A percentile compares a stretch with the other conserved stretches of the same genome.
These are phyloP conservation scores for Ogataea wickerhamii DNA, from an alignment of 805 yeast genomes.

Conservation along the genomic window DNA sequence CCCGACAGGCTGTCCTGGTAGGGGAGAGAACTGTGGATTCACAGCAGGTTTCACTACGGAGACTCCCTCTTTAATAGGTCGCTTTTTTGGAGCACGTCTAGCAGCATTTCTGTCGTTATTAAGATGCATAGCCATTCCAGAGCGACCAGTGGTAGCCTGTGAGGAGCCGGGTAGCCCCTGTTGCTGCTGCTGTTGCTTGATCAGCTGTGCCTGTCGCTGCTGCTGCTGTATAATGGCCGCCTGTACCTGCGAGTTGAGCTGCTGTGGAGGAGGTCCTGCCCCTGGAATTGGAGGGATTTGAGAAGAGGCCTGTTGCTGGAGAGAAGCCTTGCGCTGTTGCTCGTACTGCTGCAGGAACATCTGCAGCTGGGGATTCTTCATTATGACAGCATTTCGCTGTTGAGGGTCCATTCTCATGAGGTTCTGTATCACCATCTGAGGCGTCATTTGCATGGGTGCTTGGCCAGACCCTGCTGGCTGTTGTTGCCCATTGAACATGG, in stretches of 20 bases:
- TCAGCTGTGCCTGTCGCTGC: constrained; percentile 34
- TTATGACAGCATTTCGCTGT: constrained; percentile 30
- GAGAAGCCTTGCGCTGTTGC: constrained; percentile 29
- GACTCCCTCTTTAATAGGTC: background rate
- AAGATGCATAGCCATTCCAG: constrained; percentile 2
- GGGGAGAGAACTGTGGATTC: constrained; percentile 1
- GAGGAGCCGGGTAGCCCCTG: constrained; percentile 5
- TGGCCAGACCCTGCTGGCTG: constrained; percentile 9
- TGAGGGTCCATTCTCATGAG: constrained; percentile 35
- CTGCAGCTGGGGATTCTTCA: constrained; percentile 34
- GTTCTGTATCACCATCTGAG: constrained; percentile 31
- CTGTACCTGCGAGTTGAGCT: constrained; percentile 25
- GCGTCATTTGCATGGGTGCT: constrained; percentile 19
- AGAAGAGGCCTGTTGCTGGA: constrained; percentile 19
- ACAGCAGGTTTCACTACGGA: background rate
- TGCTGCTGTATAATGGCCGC: constrained; percentile 29
- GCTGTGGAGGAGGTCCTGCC: constrained; percentile 12
- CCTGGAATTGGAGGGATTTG: constrained; percentile 7
- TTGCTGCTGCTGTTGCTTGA: constrained; percentile 30
- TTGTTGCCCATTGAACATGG: constrained; percentile 10
- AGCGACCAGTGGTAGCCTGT: background rate
- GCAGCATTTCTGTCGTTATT: constrained; percentile 8
- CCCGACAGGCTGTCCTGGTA: constrained; percentile 10
- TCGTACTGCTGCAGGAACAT: constrained; percentile 32
- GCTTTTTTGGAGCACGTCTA: constrained; percentile 9